Percentiles rank a stretch among this genome's conserved stretches.
Evolutionary conservation across 2,329 filamentous ascomycete species (phyloP).

Genomic region (Exophiala spinifera): DNA sequence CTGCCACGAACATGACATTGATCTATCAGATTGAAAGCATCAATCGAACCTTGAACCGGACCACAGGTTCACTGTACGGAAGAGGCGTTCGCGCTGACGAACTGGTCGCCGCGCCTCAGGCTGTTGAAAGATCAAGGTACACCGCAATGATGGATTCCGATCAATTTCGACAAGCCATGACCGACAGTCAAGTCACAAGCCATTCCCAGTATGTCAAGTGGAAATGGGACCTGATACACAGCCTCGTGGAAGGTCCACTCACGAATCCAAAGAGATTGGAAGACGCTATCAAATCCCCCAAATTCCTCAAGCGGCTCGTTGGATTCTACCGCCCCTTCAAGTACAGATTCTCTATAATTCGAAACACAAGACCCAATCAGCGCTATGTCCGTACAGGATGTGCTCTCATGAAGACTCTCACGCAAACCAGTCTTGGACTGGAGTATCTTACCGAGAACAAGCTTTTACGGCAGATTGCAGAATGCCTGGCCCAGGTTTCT

Average conservation of each 20-base stretch:
- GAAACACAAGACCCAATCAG: conserved; percentile 88
- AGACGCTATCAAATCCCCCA: conserved; percentile 89
- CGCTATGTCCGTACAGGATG: conserved; percentile 91
- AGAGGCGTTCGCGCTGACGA: conserved; percentile 40
- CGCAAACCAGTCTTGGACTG: conserved; percentile 80
- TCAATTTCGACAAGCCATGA: conserved; percentile 59
- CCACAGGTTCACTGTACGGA: conserved; percentile 39
- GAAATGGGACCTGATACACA: conserved; percentile 93
- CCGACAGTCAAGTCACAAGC: conserved; percentile 77
- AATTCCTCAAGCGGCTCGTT: conserved; percentile 91
- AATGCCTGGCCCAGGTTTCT: conserved; percentile 93
- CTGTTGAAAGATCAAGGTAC: conserved; percentile 54
- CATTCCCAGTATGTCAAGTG: conserved; percentile 92
- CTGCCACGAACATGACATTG: conserved; percentile 80
- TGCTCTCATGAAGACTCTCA: conserved; percentile 77
- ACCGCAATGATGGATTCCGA: conserved; percentile 62
- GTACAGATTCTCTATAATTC: conserved; percentile 84
- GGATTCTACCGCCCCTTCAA: conserved; percentile 98
- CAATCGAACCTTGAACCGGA: conserved; percentile 81
- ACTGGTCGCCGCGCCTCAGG: conserved; percentile 31
- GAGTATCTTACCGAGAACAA: conserved; percentile 90
- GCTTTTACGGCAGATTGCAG: conserved; percentile 85
- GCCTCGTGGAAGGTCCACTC: conserved; percentile 87
- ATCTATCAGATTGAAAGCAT: conserved; percentile 98
- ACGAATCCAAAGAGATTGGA: conserved; percentile 88